Base-by-base conservation (phyloP, 345 rosid genomes). In the Hibiscus syriacus region DNA sequence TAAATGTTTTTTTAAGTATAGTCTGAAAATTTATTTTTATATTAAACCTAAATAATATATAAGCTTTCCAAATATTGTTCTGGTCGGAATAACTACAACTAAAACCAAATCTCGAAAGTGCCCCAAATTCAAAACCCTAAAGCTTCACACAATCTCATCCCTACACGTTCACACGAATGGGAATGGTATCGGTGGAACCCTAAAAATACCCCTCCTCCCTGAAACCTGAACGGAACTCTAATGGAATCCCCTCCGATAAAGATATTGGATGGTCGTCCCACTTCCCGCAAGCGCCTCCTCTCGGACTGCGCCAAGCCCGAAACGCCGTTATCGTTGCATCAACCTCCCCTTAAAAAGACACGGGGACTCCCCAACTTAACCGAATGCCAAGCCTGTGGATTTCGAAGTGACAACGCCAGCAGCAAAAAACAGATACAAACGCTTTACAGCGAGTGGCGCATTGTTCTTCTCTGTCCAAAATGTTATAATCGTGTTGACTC, bases 401-500 rank as follows among this genome's bases (percentile, higher is more conserved):
- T 71, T 74, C 77, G 92, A 48, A 48, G 71, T 41, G 87, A 79
- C 60, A 8, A 66, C 57, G 60, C 72, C 73, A 38, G 63, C 55
- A 80, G 83, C 63, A 81, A 74, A 66, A 48, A 69, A 52, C 76
- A 58, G 25, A 74, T 85, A 54, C 81, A 78, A 69, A 50, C 61
- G 43, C 81, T 85, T 1, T 82, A 74, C 73, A 87, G 92, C 54
- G 88, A 87, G 45, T 84, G 92, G 92, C 85, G 92, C 1, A 58
- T 87, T 14, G 73, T 87, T 17, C 80, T 85, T 64, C 84, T 87
- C 25, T 85, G 92, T 67, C 54, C 58, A 10, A 78, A 61, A 63
- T 87, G 92, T 73, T 69, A 74, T 58, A 1, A 49, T 12, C 72
- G 63, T 5, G 85, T 83, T 5, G 82, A 77, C 36, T 83, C 84